Base-by-base conservation (phyloP, 1,284 basidiomycete species). In the Trametes polyzona region DNA sequence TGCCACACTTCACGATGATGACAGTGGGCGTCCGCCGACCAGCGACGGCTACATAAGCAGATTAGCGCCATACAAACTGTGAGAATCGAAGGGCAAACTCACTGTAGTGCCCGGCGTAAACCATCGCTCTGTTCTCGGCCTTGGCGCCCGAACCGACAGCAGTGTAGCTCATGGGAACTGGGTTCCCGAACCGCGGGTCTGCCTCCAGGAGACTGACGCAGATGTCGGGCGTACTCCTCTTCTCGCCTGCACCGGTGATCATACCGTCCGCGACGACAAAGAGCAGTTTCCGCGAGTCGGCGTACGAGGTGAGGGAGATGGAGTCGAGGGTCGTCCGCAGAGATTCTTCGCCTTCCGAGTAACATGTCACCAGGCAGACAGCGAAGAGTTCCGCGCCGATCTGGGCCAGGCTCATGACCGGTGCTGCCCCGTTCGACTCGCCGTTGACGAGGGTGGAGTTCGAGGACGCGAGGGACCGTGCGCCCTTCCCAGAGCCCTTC, bases 41-140 rank as follows among this genome's bases (percentile, higher is more conserved):
- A 59, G 87, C 87, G 63, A 87, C 81, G 64, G 85, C 88, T 93
- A 53, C 11, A 41, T n/a, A 47, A 47, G 30, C 26, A 26, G 17
- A 44, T 63, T 29, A 19, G 27, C 46, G 19, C 14, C n/a, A 29
- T 3, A 12, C 12, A 55, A 9, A 52, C 39, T 41, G 9, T 6
- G 40, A 51, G 58, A 32, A 11, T n/a, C n/a, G n/a, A n/a, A n/a
- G n/a, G n/a, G 11, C 6, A 41, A 50, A 83, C 92, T 73, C 71
- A 95, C 93, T 92, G 75, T 99, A 99, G 80, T 99, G 96, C 17
- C 97, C 97, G 46, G 97, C 97, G 78, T 99, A 99, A 21, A 99
- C 92, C 92, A 98, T 94, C 8, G 96, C 96, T 62, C 95, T 84
- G 71, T 99, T 99, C 72, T 95, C 89, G 58, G 83, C 83, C 78